phyloP scores from a whole-genome alignment of 139 green algal genomes.

The Coccomyxa sp. region DNA sequence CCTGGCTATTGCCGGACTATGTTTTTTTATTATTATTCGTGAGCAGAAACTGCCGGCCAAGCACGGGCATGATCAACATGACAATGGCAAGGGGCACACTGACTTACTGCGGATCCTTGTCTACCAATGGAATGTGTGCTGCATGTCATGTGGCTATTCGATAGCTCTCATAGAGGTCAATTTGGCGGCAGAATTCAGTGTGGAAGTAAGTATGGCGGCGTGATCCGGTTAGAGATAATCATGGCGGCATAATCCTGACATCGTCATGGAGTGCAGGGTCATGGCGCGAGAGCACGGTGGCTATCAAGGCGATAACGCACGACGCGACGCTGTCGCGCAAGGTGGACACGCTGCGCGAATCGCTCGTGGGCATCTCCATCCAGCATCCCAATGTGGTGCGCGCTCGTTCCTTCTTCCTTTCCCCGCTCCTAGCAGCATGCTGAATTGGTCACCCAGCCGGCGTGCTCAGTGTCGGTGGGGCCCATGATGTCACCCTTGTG shows the following conservation, averaged over 20 bases:
- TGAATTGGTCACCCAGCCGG: too few species aligned
- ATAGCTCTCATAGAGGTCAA: background rate
- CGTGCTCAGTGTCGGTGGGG: too few species aligned
- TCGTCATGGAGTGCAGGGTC: background rate
- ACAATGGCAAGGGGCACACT: too few species aligned
- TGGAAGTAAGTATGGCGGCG: background rate
- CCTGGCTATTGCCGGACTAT: too few species aligned
- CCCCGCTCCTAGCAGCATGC: too few species aligned
- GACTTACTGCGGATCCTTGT: background rate
- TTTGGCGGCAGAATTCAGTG: background rate
- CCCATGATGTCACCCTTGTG: too few species aligned
- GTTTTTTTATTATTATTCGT: background rate
- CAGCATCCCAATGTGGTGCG: background rate
- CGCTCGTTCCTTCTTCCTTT: background rate
- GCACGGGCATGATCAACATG: background rate
- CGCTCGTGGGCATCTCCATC: background rate
- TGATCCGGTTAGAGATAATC: background rate
- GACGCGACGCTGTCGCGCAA: background rate
- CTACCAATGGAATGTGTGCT: background rate
- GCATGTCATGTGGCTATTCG: background rate
- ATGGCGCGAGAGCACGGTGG: background rate
- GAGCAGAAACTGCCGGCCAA: background rate
- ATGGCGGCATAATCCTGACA: background rate
- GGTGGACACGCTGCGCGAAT: background rate
- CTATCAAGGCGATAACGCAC: background rate